These are phyloP conservation scores for Lactarius trivialis DNA, from an alignment of 768 basidiomycete species.

Conservation along the genomic window DNA sequence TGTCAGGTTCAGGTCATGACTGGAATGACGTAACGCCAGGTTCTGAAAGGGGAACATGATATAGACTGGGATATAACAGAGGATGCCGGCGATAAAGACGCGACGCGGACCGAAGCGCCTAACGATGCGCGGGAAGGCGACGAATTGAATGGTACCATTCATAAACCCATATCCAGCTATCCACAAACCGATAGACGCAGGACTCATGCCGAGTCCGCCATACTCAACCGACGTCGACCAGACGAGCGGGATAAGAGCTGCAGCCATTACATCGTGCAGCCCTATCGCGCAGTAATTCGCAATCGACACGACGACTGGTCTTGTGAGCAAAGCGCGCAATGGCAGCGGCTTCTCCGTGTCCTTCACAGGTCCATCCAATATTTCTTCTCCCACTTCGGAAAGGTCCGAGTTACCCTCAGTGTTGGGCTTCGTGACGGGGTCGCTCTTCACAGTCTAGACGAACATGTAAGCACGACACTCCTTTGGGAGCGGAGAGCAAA, in stretches of 20 bases:
- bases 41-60: conserved; percentile 28
- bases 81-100: conserved; percentile 27
- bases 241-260: conserved; percentile 41
- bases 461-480: neutral
- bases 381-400: neutral
- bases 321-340: conserved; percentile 32
- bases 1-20: neutral
- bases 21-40: neutral
- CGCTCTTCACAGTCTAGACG: conserved; percentile 1
- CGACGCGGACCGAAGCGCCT: conserved; percentile 33
- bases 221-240: conserved; percentile 37
- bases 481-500: neutral
- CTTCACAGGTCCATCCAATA: neutral
- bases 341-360: conserved; percentile 18
- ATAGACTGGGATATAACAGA: conserved; percentile 25
- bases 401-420: neutral
- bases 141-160: conserved; percentile 34
- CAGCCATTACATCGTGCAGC: conserved; percentile 37
- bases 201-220: conserved; percentile 35
- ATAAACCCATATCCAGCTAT: conserved; percentile 33
- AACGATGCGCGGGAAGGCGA: conserved; percentile 35
- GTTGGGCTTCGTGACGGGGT: neutral
- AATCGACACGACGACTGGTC: conserved; percentile 37
- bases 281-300: conserved; percentile 38
- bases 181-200: conserved; percentile 34